These are phyloP conservation scores for Chlamydomonas reinhardtii DNA, from an alignment of 163 green algal species.

Conservation along the genomic window DNA sequence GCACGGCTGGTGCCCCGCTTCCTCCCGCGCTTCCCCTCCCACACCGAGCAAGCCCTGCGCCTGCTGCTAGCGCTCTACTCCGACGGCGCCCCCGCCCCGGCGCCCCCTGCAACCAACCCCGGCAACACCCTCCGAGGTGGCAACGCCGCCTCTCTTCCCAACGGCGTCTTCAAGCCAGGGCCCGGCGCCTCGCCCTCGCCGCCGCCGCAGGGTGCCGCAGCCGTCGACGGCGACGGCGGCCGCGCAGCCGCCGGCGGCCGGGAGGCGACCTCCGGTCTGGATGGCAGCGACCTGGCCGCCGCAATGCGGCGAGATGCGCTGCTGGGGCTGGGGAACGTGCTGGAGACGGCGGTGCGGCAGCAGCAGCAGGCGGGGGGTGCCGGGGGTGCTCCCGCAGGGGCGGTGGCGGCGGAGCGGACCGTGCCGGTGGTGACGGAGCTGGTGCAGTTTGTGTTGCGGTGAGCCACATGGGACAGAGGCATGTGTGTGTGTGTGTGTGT, in stretches of 20 bases:
- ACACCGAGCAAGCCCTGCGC: constrained; percentile 43
- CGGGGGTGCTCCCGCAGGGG: no score
- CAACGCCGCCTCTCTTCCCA: no score
- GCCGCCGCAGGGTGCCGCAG: no score
- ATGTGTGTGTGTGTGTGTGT: no score
- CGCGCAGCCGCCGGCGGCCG: no score
- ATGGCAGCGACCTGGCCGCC: neutral
- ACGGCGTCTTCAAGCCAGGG: no score
- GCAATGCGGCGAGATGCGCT: constrained; percentile 56
- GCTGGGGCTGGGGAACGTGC: constrained; percentile 52
- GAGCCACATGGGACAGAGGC: neutral
- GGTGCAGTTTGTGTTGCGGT: constrained; percentile 62
- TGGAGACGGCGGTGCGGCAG: constrained; percentile 43
- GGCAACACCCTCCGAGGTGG: no score
- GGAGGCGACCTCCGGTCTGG: no score
- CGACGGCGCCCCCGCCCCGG: neutral
- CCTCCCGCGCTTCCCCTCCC: constrained; percentile 53
- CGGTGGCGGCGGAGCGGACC: neutral
- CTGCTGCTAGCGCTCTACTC: constrained; percentile 55
- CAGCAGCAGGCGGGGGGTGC: no score
- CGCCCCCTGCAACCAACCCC: no score
- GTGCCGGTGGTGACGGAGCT: constrained; percentile 56
- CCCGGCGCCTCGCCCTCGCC: no score
- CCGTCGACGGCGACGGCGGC: no score
- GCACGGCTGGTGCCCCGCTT: constrained; percentile 70